These are phyloP conservation scores for Populus davidiana DNA, from an alignment of 345 rosid species.

Conservation along the genomic window DNA sequence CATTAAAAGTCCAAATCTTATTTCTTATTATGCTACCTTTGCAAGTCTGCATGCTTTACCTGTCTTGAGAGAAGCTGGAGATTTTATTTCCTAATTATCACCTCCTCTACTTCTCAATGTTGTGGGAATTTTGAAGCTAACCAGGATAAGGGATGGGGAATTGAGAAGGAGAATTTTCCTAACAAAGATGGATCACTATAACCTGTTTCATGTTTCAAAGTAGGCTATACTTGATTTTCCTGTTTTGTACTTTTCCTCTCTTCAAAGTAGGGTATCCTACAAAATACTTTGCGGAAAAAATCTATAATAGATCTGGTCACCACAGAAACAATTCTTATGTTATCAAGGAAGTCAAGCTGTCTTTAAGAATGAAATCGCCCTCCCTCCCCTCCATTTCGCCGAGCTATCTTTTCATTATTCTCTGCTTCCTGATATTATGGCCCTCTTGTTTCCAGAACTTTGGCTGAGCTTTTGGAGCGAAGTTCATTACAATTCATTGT, in stretches of 20 bases:
- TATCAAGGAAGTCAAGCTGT: no score
- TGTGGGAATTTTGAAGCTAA: not conserved
- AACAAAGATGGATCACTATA: not conserved
- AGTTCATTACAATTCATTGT: constrained; percentile 89
- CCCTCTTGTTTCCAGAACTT: constrained; percentile 42
- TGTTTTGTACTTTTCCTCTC: no score
- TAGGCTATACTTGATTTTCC: no score
- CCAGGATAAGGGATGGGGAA: not conserved
- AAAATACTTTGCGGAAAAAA: no score
- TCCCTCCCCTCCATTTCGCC: no score
- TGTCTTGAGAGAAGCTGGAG: not conserved
- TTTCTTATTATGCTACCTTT: not conserved
- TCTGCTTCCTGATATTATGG: not conserved
- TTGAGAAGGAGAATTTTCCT: not conserved
- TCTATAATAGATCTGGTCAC: no score
- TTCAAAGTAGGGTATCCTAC: no score
- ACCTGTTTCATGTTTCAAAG: not conserved
- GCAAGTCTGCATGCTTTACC: not conserved
- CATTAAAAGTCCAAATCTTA: not conserved
- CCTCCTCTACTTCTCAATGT: not conserved
- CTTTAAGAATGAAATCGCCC: no score
- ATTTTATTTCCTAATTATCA: not conserved
- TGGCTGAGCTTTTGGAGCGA: constrained; percentile 99
- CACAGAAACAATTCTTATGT: no score
- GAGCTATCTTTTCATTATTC: not conserved